These are phyloP conservation scores for Colletotrichum tanaceti DNA, from an alignment of 2,329 filamentous ascomycete species.

Conservation along the genomic window DNA sequence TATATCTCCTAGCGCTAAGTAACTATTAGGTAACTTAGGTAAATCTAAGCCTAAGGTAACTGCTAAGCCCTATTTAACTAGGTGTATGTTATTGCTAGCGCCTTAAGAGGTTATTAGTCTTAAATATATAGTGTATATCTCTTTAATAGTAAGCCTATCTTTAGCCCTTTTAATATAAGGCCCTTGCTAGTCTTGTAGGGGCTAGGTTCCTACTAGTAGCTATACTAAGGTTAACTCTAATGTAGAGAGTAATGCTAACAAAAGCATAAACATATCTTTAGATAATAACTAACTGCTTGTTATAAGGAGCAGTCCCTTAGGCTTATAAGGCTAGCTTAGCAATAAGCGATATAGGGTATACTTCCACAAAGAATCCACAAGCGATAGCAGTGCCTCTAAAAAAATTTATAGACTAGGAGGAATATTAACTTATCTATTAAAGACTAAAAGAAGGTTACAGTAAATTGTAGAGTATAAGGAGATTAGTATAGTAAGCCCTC, in stretches of 20 bases:
- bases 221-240: constrained; percentile 12
- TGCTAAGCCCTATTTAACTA: neutral
- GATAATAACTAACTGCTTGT: neutral
- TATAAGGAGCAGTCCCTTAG: constrained; percentile 1
- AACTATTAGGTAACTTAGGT: neutral
- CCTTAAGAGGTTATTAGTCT: constrained; percentile 1
- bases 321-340: neutral
- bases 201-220: neutral
- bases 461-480: constrained; percentile 1
- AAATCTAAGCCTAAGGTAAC: neutral
- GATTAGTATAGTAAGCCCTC: constrained; percentile 1
- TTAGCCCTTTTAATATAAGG: neutral
- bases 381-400: neutral
- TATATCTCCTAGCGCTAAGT: neutral
- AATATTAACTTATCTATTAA: constrained; percentile 2
- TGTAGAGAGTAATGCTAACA: neutral
- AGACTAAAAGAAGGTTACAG: neutral
- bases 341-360: neutral
- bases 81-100: neutral
- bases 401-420: neutral
- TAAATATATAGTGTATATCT: neutral
- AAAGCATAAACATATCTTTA: neutral
- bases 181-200: neutral
- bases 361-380: neutral
- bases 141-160: neutral